Percentiles rank a stretch among this genome's conserved stretches.
These are phyloP conservation scores for Cucurbita maxima DNA, from an alignment of 306 rosid species.

Conservation along the genomic window DNA sequence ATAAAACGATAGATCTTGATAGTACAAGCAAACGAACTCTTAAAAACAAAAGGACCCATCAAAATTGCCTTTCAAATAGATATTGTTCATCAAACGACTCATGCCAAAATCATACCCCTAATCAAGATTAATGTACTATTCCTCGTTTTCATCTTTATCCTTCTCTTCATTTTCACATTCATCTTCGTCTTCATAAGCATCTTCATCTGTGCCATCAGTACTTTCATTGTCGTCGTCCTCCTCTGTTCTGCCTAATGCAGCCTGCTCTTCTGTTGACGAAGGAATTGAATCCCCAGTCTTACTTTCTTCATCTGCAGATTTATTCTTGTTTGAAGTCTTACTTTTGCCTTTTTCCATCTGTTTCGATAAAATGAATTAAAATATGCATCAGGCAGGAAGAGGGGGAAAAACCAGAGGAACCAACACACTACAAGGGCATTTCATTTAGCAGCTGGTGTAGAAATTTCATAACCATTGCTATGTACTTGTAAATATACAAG, in stretches of 20 bases:
- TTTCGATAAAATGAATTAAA: background rate
- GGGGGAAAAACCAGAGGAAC: background rate
- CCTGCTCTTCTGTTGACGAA: slow-evolving; percentile 47
- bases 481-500: background rate
- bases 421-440: background rate
- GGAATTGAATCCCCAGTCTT: slow-evolving; percentile 50
- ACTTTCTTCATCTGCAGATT: slow-evolving; percentile 17
- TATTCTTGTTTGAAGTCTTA: slow-evolving; percentile 14
- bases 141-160: background rate
- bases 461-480: background rate
- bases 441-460: background rate
- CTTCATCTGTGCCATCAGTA: background rate
- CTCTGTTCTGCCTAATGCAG: slow-evolving; percentile 18
- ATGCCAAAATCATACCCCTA: background rate
- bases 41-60: too few relatives aligned
- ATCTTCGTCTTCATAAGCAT: background rate
- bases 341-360: slow-evolving; percentile 64
- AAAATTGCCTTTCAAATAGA: too few relatives aligned
- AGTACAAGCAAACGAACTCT: background rate
- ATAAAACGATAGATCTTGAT: background rate
- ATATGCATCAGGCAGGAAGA: background rate
- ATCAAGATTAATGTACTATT: background rate
- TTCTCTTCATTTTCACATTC: background rate
- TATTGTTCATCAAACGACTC: background rate
- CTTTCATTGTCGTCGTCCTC: background rate